Base-by-base conservation (phyloP, 2,329 filamentous ascomycete species). In the Penicillium vulpinum region DNA sequence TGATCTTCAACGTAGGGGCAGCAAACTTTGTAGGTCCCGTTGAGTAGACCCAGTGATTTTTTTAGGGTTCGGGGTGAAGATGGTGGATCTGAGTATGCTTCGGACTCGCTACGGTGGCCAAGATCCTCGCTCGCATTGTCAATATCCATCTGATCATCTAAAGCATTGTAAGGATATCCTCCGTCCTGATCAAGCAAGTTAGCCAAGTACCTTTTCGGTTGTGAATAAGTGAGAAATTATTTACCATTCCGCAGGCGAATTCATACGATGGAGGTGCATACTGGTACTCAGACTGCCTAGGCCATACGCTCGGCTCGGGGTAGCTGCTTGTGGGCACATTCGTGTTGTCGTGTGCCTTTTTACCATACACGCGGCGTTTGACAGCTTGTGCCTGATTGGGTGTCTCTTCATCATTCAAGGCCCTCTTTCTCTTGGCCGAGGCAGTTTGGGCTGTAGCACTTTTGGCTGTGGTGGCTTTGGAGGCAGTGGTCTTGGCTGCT, bases 221-320 rank as follows among this genome's bases (percentile, higher is more conserved):
- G 4, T 26, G 4, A 7, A 41, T 11, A 10, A 10, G 6, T 16
- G 18, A 10, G 18, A 18, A 22, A 3, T 35, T 16, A 16, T 15
- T 41, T 48, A 54, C 35, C 26, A n/a, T 40, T 22, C 15, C 4
- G 10, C 26, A 54, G 15, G 26, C 33, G 10, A 2, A 16, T n/a
- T 54, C 51, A 5, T 54, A 54, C 11, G 51, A 40, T 6, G 43
- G 51, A 28, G 51, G 51, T 15, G 16, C 51, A 18, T 54, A 36
- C 9, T 40, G 9, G 11, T 28, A 31, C 31, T 29, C 39, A 11
- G 21, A 24, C 29, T 53, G 22, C 50, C 13, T 24, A 38, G n/a
- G 16, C 29, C 21, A 52, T 39, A n/a, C 33, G 3, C n/a, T 53
- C 24, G 16, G 21, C 21, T 24, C 21, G n/a, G 11, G 1, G 9